Conservation (phyloP, 192 early-diverging fungal genomes). For the Umbelopsis ramanniana region DNA sequence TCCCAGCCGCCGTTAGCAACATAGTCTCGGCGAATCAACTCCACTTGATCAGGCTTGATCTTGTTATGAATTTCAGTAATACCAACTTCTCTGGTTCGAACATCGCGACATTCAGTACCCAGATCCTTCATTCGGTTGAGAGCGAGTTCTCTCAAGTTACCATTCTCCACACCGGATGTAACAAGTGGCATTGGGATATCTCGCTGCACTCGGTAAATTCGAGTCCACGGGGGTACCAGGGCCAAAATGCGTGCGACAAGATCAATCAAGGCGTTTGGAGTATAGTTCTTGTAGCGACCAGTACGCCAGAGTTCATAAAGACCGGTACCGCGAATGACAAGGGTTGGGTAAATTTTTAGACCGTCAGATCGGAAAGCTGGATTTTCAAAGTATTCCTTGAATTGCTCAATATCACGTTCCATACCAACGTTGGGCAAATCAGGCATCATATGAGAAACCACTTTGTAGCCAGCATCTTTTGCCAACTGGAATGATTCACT, state of each 20-base stretch:
- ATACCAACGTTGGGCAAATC: conserved; percentile 99
- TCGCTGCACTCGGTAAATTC: conserved; percentile 97
- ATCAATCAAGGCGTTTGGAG: conserved; percentile 95
- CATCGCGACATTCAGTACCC: conserved; percentile 95
- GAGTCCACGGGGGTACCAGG: conserved; percentile 98
- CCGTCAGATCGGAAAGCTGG: conserved; percentile 99
- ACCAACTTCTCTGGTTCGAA: conserved; percentile 97
- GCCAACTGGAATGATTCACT: conserved; percentile 97
- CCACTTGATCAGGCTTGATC: conserved; percentile 92
- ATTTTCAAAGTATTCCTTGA: conserved; percentile 98
- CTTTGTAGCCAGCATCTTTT: conserved; percentile 99
- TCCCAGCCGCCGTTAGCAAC: conserved; percentile 99
- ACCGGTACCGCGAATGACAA: conserved; percentile 98
- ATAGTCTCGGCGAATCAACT: conserved; percentile 97
- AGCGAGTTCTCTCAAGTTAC: conserved; percentile 95
- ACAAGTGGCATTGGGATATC: conserved; percentile 99
- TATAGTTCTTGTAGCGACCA: conserved; percentile 96
- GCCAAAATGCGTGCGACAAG: conserved; percentile 94
- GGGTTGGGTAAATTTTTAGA: conserved; percentile 96
- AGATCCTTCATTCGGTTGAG: conserved; percentile 96
- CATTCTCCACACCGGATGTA: conserved; percentile 97
- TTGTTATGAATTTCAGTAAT: conserved; percentile 98
- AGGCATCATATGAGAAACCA: conserved; percentile 99
- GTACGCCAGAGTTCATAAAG: conserved; percentile 99
- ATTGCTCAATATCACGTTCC: conserved; percentile 99